Evolutionary conservation across 2,329 filamentous ascomycete species (phyloP), one percentile per base, ranked within the genome.

Genomic region (Aphanoascus verrucosus): DNA sequence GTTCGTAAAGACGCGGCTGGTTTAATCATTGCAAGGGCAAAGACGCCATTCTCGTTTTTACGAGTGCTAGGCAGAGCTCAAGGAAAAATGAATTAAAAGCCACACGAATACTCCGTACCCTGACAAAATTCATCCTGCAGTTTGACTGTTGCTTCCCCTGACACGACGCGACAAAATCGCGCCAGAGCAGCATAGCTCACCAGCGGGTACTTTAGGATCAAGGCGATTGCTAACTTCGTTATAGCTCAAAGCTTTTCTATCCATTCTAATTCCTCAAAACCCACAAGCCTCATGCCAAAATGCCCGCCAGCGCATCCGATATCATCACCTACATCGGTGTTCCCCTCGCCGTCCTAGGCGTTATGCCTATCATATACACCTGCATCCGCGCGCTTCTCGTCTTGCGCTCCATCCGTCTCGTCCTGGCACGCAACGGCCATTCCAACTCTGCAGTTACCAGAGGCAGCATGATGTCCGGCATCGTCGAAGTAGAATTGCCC

Each of bases 301-400:
- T 57, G 55, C 54, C 56, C 12, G 31, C 54, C 2, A 51, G 47
- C 28, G 65, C 73, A 40, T 68, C 71, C 8, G 73, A 79, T 56
- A 74, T 80, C 54, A 79, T 80, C 64, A 79, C 77, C 20, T 78
- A 77, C 54, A 73, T 79, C 38, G 76, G 77, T 59, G 69, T 83
- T 1, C 81, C 81, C 1, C 68, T 83, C 15, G 80, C 77, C 1
- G 73, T 82, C 1, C 65, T 83, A 1, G 78, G 77, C 42, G 76
- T 84, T 19, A 70, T 84, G 5, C 82, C 82, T 0, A 84, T 84
- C 49, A 70, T 85, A 42, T 85, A 84, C 69, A 85, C 83, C 61
- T 83, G 78, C 17, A 69, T 80, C 51, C 73, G 76, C 23, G 82
- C 80, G 2, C 74, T 84, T 23, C 69, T 79, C 12, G 81, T 79